Evolutionary conservation across 2,329 filamentous ascomycete genomes (phyloP).

Genomic region (Orbilia oligospora): DNA sequence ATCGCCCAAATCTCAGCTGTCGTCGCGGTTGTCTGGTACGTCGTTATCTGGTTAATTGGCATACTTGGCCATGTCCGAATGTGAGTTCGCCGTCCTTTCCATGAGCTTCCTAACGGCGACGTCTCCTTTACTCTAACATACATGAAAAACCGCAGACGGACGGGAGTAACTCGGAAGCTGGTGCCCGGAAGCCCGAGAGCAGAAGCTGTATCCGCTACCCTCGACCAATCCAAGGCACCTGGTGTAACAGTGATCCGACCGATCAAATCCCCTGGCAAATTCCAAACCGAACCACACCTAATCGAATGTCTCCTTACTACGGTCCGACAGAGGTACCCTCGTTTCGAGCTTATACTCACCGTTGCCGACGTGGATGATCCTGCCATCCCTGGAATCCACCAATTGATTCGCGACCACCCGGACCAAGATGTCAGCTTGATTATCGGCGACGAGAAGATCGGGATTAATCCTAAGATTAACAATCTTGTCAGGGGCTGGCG

Average conservation of each 20-base stretch:
- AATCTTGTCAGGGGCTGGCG: slow-evolving; percentile 95
- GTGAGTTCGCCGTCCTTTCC: slow-evolving; percentile 67
- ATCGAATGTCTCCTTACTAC: slow-evolving; percentile 93
- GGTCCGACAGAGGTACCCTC: slow-evolving; percentile 85
- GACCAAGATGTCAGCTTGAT: slow-evolving; percentile 79
- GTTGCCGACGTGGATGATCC: slow-evolving; percentile 81
- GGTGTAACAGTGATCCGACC: slow-evolving; percentile 89
- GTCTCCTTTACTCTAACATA: slow-evolving; percentile 23
- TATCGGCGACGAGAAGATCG: slow-evolving; percentile 86
- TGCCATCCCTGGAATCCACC: slow-evolving; percentile 80
- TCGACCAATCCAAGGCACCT: slow-evolving; percentile 65
- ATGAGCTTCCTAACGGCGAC: slow-evolving; percentile 3
- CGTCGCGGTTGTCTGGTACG: slow-evolving; percentile 72
- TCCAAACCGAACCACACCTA: slow-evolving; percentile 77
- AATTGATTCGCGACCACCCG: slow-evolving; percentile 81
- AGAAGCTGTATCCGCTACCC: slow-evolving; percentile 44
- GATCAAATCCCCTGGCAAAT: slow-evolving; percentile 79
- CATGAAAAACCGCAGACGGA: slow-evolving; percentile 37
- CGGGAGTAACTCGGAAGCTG: slow-evolving; percentile 44
- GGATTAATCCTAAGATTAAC: slow-evolving; percentile 97
- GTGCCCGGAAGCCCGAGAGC: slow-evolving; percentile 40
- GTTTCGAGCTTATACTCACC: slow-evolving; percentile 76
- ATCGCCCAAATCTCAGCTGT: slow-evolving; percentile 66
- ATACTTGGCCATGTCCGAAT: slow-evolving; percentile 74
- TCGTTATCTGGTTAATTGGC: slow-evolving; percentile 72